A percentile compares a stretch with the other conserved stretches of the same genome.
These are phyloP conservation scores for Brassica rapa DNA, from an alignment of 345 rosid species.

Conservation along the genomic window DNA sequence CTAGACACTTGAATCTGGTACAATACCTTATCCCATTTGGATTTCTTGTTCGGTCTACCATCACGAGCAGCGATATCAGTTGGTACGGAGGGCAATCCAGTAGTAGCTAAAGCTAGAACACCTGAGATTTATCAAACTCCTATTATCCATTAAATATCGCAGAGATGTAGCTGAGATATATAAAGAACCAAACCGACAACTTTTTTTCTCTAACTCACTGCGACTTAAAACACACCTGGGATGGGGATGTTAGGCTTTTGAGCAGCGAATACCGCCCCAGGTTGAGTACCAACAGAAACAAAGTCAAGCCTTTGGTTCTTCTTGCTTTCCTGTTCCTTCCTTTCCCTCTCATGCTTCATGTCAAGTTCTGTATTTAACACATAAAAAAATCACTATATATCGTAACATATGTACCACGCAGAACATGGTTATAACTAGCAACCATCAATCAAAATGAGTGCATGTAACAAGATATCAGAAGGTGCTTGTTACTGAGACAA, in stretches of 20 bases:
- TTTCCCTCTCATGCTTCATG: constrained; percentile 81
- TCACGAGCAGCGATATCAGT: constrained; percentile 52
- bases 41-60: constrained; percentile 81
- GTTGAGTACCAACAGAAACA: constrained; percentile 62
- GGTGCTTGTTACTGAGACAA: not conserved
- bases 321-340: constrained; percentile 85
- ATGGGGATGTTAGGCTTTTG: constrained; percentile 63
- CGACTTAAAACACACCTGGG: constrained; percentile 49
- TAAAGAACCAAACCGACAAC: constrained; percentile 6
- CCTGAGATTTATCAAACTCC: constrained; percentile 28
- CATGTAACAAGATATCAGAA: not conserved
- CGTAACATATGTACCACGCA: not conserved
- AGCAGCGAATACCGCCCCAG: constrained; percentile 51
- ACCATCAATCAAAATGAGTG: not conserved
- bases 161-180: constrained; percentile 2
- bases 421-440: not conserved
- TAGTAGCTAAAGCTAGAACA: constrained; percentile 46
- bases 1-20: not conserved
- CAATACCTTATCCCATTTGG: constrained; percentile 93
- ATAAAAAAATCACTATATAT: not conserved
- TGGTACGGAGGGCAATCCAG: constrained; percentile 49
- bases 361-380: constrained; percentile 60
- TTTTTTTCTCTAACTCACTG: not conserved
- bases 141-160: constrained; percentile 6
- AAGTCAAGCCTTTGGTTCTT: constrained; percentile 79